Percentiles rank a stretch among this genome's conserved stretches.
Conservation (phyloP, 805 yeast species). For the Candida hungchunana region DNA sequence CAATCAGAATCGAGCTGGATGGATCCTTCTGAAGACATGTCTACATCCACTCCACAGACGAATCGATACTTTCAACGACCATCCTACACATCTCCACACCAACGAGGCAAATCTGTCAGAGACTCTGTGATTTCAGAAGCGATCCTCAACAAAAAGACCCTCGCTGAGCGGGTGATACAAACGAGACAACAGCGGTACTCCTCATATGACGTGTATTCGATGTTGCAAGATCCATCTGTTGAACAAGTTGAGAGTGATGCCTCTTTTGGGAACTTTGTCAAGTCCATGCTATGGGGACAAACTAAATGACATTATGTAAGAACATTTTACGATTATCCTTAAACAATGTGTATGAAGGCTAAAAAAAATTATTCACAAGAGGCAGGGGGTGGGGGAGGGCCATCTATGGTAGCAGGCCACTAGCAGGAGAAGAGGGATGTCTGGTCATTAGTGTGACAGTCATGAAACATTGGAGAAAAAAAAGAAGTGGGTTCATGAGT, state of each 20-base stretch:
- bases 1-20: conserved; percentile 47
- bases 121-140: conserved; percentile 19
- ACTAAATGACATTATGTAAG: no score
- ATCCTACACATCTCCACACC: conserved; percentile 19
- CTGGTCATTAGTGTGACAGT: not conserved
- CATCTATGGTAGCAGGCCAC: no score
- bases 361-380: not conserved
- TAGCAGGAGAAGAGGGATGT: no score
- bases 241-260: conserved; percentile 10
- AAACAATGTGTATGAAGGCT: no score
- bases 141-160: no score
- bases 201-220: conserved; percentile 24
- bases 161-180: not conserved
- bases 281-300: conserved; percentile 15
- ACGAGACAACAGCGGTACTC: conserved; percentile 16
- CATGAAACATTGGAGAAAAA: conserved; percentile 3
- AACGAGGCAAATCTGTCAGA: conserved; percentile 4
- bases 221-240: conserved; percentile 15
- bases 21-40: conserved; percentile 36
- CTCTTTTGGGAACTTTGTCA: conserved; percentile 20
- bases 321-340: no score
- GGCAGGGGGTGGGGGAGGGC: not conserved
- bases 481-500: not conserved
- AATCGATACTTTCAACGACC: conserved; percentile 23
- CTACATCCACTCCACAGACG: conserved; percentile 21